phyloP scores from a whole-genome alignment of 768 basidiomycete species.

The Ramaria sp. region DNA sequence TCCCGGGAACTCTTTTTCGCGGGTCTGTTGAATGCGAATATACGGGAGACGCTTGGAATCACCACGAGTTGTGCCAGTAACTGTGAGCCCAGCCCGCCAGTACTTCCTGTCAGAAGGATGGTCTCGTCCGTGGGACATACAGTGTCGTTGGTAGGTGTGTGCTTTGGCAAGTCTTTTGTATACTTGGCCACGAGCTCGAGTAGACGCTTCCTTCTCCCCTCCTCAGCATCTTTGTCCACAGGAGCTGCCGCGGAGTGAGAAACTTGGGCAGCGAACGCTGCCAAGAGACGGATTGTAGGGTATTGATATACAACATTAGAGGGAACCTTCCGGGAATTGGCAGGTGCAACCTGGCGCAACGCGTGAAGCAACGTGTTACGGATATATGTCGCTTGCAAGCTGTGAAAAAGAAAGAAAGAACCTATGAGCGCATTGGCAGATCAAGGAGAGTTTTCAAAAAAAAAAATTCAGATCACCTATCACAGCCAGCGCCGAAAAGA shows the following conservation, averaged over 20 bases:
- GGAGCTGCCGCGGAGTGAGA: neutral
- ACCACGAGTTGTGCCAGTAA: conserved; percentile 7
- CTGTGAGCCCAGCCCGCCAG: conserved; percentile 11
- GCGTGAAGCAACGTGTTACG: conserved; percentile 27
- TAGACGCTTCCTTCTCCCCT: neutral
- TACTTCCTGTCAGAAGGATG: conserved; percentile 11
- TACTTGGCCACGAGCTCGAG: conserved; percentile 20
- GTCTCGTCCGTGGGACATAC: conserved; percentile 7
- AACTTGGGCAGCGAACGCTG: conserved; percentile 7
- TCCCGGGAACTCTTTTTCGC: conserved; percentile 7
- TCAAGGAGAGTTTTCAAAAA: neutral
- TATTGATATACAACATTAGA: conserved; percentile 35
- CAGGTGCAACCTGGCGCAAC: conserved; percentile 15
- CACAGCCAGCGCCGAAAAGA: neutral
- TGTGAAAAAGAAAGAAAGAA: too few species aligned
- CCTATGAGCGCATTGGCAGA: neutral
- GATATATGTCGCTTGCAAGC: conserved; percentile 32
- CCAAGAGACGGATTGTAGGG: conserved; percentile 25
- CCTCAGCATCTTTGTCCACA: neutral
- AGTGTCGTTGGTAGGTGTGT: neutral
- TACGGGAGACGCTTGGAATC: neutral
- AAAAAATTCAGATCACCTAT: too few species aligned
- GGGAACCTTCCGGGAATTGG: conserved; percentile 11
- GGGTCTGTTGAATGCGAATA: conserved; percentile 12
- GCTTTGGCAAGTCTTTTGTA: conserved; percentile 4